phyloP scores from a whole-genome alignment of 2,329 filamentous ascomycete species.

The Fusarium sp. region DNA sequence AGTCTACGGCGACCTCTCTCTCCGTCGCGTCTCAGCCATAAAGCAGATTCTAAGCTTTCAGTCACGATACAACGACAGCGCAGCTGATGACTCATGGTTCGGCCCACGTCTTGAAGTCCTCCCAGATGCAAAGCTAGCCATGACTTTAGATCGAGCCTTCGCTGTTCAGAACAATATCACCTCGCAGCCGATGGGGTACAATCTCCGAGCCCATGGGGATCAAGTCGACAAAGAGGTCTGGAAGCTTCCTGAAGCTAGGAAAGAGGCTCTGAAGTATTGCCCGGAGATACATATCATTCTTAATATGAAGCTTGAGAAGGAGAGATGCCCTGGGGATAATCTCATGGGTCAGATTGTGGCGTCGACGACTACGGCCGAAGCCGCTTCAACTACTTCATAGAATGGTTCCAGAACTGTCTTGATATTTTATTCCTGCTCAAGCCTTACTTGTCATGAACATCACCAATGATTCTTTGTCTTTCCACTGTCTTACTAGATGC shows the following conservation, averaged over 20 bases:
- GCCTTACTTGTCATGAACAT: too few relatives aligned
- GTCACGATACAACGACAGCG: not conserved
- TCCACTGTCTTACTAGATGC: not conserved
- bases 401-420: accelerated
- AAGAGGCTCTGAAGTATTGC: not conserved
- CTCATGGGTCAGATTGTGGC: not conserved
- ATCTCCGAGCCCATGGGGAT: not conserved
- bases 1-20: not conserved
- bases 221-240: not conserved
- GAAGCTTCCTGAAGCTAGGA: not conserved
- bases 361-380: not conserved
- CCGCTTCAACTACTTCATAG: not conserved
- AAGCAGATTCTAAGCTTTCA: not conserved
- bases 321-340: not conserved
- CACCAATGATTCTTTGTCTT: accelerated
- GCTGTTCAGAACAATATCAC: not conserved
- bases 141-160: not conserved
- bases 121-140: not conserved
- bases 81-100: not conserved
- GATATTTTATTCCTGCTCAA: accelerated
- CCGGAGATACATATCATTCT: not conserved
- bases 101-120: not conserved
- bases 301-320: not conserved
- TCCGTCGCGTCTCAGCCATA: not conserved
- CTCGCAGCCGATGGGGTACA: not conserved